Percentiles rank a stretch among this genome's conserved stretches.
These are phyloP conservation scores for Fusarium sp. DNA, from an alignment of 2,329 filamentous ascomycete species.

Conservation along the genomic window DNA sequence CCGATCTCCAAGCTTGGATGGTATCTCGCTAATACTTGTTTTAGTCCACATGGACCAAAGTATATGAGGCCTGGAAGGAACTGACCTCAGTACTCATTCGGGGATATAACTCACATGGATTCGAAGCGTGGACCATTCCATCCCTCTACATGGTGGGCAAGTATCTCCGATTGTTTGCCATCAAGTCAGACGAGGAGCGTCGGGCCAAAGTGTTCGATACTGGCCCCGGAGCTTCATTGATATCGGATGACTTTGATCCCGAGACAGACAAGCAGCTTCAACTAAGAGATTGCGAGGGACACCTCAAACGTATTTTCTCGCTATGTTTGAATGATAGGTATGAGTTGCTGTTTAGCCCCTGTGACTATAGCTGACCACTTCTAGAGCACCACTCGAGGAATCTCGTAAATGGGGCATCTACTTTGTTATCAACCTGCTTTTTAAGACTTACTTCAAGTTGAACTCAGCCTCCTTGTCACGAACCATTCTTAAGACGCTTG, in stretches of 20 bases:
- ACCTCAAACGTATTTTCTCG: slow-evolving; percentile 92
- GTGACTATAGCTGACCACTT: slow-evolving; percentile 8
- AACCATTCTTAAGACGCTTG: slow-evolving; percentile 86
- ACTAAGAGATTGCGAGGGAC: slow-evolving; percentile 88
- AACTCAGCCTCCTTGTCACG: slow-evolving; percentile 90
- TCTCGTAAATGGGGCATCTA: slow-evolving; percentile 99
- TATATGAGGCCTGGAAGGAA: slow-evolving; percentile 91
- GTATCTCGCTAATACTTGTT: slow-evolving; percentile 24
- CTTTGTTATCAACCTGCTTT: slow-evolving; percentile 91
- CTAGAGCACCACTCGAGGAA: slow-evolving; percentile 79
- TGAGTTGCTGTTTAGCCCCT: slow-evolving; percentile 10
- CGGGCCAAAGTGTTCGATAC: slow-evolving; percentile 51
- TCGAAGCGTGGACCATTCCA: slow-evolving; percentile 92
- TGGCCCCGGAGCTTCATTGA: slow-evolving; percentile 57
- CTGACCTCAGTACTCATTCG: slow-evolving; percentile 80
- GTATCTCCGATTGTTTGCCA: slow-evolving; percentile 87
- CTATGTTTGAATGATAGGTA: slow-evolving; percentile 91
- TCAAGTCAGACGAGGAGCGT: slow-evolving; percentile 83
- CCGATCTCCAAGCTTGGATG: neutral
- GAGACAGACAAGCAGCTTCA: slow-evolving; percentile 83
- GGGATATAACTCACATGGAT: slow-evolving; percentile 79
- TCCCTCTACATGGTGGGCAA: slow-evolving; percentile 89
- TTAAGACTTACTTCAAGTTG: slow-evolving; percentile 98
- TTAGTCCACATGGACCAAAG: slow-evolving; percentile 77
- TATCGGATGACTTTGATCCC: slow-evolving; percentile 85